These are phyloP conservation scores for Bruguiera gymnorhiza DNA, from an alignment of 345 rosid species.

Conservation along the genomic window DNA sequence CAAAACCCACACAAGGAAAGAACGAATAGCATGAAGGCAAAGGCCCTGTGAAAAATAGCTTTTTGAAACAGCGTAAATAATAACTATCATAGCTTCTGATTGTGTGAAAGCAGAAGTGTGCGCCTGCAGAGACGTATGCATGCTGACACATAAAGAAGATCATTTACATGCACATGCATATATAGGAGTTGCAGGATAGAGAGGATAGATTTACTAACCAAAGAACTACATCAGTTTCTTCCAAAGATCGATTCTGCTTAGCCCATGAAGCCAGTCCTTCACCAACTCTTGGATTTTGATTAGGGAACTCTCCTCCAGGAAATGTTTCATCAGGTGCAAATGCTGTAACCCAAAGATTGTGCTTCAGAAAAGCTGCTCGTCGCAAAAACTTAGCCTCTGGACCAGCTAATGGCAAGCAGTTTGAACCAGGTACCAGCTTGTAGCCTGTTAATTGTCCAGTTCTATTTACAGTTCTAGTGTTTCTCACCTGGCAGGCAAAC, in stretches of 20 bases:
- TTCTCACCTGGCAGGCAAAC: constrained; percentile 56
- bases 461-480: constrained; percentile 83
- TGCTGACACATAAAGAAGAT: background rate
- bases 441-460: constrained; percentile 83
- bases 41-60: background rate
- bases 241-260: constrained; percentile 71
- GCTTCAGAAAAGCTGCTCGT: constrained; percentile 82
- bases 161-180: background rate
- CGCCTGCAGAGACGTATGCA: background rate
- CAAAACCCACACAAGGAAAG: background rate
- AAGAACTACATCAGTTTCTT: constrained; percentile 78
- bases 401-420: constrained; percentile 84
- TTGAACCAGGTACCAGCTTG: constrained; percentile 84
- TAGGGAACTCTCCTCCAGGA: constrained; percentile 94
- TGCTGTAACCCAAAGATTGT: constrained; percentile 84
- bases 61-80: no score
- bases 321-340: constrained; percentile 59
- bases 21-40: background rate
- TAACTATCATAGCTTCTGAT: no score
- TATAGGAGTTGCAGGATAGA: background rate
- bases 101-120: background rate
- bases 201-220: constrained; percentile 43
- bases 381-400: constrained; percentile 79
- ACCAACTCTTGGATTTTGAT: constrained; percentile 83
- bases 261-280: constrained; percentile 90